phyloP scores from a whole-genome alignment of 495 filamentous ascomycete species.

The Acidomyces sp. region DNA sequence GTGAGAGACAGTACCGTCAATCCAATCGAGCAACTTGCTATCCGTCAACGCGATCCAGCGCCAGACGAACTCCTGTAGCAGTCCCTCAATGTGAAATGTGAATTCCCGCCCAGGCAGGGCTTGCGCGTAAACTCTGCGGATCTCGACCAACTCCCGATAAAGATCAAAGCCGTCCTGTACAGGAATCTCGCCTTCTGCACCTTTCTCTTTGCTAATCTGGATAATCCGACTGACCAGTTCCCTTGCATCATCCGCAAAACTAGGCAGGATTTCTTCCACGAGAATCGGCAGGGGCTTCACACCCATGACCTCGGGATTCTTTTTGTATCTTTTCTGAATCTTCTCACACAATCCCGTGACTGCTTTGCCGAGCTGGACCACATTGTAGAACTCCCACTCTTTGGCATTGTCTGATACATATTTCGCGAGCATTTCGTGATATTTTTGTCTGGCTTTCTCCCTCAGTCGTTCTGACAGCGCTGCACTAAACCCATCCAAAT shows the following conservation, averaged over 20 bases:
- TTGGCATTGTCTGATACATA: slow-evolving; percentile 61
- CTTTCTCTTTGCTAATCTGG: slow-evolving; percentile 48
- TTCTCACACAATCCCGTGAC: slow-evolving; percentile 69
- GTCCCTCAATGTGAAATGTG: slow-evolving; percentile 70
- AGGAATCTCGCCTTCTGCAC: slow-evolving; percentile 50
- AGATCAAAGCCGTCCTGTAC: slow-evolving; percentile 88
- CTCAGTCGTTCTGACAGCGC: slow-evolving; percentile 61
- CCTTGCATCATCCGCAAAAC: slow-evolving; percentile 74
- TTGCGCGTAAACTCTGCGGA: slow-evolving; percentile 62
- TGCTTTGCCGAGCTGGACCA: slow-evolving; percentile 74
- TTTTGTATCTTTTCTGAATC: slow-evolving; percentile 82
- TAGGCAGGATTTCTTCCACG: slow-evolving; percentile 70
- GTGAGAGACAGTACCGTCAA: slow-evolving; percentile 79
- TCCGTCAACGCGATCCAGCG: slow-evolving; percentile 80
- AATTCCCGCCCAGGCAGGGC: slow-evolving; percentile 57
- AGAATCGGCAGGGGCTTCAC: slow-evolving; percentile 73
- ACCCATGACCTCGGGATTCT: slow-evolving; percentile 80
- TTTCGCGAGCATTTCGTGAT: slow-evolving; percentile 55
- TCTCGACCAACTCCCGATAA: slow-evolving; percentile 73
- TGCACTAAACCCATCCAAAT: slow-evolving; percentile 52
- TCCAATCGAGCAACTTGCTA: slow-evolving; percentile 64
- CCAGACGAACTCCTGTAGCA: slow-evolving; percentile 88
- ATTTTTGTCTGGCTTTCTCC: slow-evolving; percentile 58
- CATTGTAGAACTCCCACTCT: slow-evolving; percentile 73
- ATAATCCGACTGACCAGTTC: slow-evolving; percentile 72